Conservation (phyloP, 176 grass and related monocot species). For the Pharus latifolius region DNA sequence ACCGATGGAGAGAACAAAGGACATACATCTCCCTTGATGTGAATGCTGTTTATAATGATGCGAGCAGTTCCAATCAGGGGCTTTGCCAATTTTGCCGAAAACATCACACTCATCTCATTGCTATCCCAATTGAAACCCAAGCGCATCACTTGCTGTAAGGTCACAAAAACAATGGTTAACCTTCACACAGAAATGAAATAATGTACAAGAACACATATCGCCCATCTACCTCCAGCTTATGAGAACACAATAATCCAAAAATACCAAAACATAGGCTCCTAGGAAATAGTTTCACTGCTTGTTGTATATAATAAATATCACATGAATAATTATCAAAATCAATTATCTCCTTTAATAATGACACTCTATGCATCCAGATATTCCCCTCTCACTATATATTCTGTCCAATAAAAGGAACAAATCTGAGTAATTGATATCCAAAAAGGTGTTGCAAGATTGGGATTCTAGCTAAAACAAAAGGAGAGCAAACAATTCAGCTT, state of each 20-base stretch:
- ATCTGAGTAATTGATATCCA: background rate
- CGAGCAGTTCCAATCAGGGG: slow-evolving; percentile 68
- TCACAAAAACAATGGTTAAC: background rate
- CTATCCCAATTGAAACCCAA: slow-evolving; percentile 90
- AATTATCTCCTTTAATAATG: background rate
- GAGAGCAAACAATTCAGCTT: background rate
- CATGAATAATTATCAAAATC: background rate
- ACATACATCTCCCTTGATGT: slow-evolving; percentile 95
- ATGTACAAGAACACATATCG: background rate
- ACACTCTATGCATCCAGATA: background rate
- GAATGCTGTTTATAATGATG: slow-evolving; percentile 83
- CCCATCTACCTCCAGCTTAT: background rate
- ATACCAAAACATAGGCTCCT: background rate
- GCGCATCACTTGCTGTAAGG: slow-evolving; percentile 73
- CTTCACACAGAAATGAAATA: background rate
- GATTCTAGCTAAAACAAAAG: background rate
- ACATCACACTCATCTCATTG: slow-evolving; percentile 91
- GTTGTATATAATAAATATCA: background rate
- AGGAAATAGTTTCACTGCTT: background rate
- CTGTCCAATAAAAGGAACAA: background rate
- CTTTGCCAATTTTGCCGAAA: slow-evolving; percentile 69
- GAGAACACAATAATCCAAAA: background rate
- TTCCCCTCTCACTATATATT: background rate
- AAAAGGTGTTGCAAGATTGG: background rate
- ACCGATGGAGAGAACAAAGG: slow-evolving; percentile 18